Base-by-base conservation (phyloP, 257 asterid genomes). In the Craterostigma plantagineum region DNA sequence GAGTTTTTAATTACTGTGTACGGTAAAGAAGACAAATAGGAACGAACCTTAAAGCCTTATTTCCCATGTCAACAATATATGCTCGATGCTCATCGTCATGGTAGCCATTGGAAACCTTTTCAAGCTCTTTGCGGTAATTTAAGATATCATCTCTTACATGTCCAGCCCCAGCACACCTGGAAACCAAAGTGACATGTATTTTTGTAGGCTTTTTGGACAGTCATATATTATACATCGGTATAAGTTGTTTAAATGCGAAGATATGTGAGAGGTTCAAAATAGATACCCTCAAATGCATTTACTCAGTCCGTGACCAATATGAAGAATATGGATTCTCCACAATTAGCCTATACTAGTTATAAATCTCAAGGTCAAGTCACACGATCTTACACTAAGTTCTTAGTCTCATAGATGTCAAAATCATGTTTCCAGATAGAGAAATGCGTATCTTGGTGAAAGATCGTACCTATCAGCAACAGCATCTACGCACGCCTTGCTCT, bases 131-230 rank as follows among this genome's bases (percentile, higher is more conserved):
- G 45, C 61, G 48, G 63, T 73, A 74, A 64, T 70, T 53, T 35
- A 79, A 63, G 55, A 79, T 87, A 63, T 87, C 98, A 39, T 79
- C 92, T 57, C 85, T 72, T 59, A 82, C 60, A 70, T 87, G 93
- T 48, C 98, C 95, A 43, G 98, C 95, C 57, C 98, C 95, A 34
- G 93, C 78, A 70, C 98, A 79, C 77, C 95, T 87, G 41, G 40
- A 50, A 44, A 40, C 48, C 54, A 49, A 47, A 55, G 10, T 36
- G 15, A 45, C n/a, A 58, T 14, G n/a, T n/a, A n/a, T n/a, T n/a
- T n/a, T n/a, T n/a, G n/a, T n/a, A n/a, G n/a, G 30, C 30, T 2
- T 23, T 23, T 23, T 23, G 30, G 6, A 23, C 30, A 2, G 30
- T 23, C 30, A 2, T 23, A 23, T 23, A 2, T 23, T 23, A 23